phyloP scores from a whole-genome alignment of 1,284 basidiomycete genomes.

The Trametes hirsuta region DNA sequence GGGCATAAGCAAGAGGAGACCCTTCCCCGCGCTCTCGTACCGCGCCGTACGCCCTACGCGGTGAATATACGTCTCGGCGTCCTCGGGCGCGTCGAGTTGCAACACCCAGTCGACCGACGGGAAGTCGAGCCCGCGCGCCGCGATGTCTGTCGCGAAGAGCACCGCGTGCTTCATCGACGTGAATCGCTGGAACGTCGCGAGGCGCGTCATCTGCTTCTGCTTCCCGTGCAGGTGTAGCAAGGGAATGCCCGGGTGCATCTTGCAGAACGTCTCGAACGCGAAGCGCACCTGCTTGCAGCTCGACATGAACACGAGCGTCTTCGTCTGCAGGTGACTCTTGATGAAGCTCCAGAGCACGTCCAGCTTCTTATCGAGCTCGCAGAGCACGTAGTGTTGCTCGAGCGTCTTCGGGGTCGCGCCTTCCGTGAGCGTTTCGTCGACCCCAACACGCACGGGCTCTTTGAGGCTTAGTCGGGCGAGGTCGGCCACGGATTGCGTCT shows the following conservation, averaged over 20 bases:
- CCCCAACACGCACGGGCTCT: constrained; percentile 80
- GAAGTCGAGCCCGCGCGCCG: constrained; percentile 96
- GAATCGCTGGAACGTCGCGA: constrained; percentile 85
- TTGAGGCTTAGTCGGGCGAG: constrained; percentile 90
- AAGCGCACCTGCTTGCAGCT: constrained; percentile 97
- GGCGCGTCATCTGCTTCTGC: constrained; percentile 91
- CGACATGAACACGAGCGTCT: constrained; percentile 94
- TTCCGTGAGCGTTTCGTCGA: constrained; percentile 49
- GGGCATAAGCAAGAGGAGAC: constrained; percentile 82
- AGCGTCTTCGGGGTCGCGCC: constrained; percentile 69
- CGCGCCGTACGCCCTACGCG: constrained; percentile 95
- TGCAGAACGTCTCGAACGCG: constrained; percentile 95
- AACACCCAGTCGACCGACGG: constrained; percentile 97
- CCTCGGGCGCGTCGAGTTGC: constrained; percentile 97
- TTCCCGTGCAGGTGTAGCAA: constrained; percentile 95
- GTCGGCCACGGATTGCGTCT: constrained; percentile 89
- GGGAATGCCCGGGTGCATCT: constrained; percentile 91
- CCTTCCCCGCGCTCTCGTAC: constrained; percentile 91
- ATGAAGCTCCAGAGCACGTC: constrained; percentile 95
- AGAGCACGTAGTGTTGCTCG: constrained; percentile 90
- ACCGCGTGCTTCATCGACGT: constrained; percentile 79
- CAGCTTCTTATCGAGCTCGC: constrained; percentile 87
- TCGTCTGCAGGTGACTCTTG: constrained; percentile 91
- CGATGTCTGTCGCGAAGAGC: constrained; percentile 96
- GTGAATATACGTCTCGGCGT: constrained; percentile 98